phyloP scores from a whole-genome alignment of 345 rosid species.

The Brassica incana region DNA sequence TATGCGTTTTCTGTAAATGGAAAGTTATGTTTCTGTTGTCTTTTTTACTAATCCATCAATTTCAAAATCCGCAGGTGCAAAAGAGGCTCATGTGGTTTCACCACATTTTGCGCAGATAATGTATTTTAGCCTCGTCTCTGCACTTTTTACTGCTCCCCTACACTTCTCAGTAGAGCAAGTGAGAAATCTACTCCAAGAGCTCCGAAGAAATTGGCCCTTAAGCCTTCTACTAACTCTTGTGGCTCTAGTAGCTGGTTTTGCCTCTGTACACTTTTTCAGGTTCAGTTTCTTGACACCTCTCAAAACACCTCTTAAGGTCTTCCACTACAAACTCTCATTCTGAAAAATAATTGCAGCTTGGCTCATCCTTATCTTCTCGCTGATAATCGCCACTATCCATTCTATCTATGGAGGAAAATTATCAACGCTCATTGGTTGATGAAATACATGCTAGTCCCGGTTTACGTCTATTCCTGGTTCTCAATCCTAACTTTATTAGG shows the following conservation, averaged over 20 bases:
- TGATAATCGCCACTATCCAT: slow-evolving; percentile 91
- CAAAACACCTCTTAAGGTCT: background rate
- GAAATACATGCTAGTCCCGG: slow-evolving; percentile 73
- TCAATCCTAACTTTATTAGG: slow-evolving; percentile 67
- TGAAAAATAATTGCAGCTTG: slow-evolving; percentile 51
- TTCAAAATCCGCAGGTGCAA: slow-evolving; percentile 72
- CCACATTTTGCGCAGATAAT: slow-evolving; percentile 89
- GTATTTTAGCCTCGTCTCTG: slow-evolving; percentile 77
- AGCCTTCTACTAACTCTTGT: slow-evolving; percentile 44
- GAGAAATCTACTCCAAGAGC: slow-evolving; percentile 43
- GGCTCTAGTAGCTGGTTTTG: slow-evolving; percentile 53
- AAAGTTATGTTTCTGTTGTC: background rate
- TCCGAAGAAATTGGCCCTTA: slow-evolving; percentile 52
- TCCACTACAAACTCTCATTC: slow-evolving; percentile 20
- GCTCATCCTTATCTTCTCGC: slow-evolving; percentile 98
- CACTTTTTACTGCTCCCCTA: slow-evolving; percentile 63
- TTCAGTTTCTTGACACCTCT: slow-evolving; percentile 29
- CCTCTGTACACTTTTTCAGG: slow-evolving; percentile 86
- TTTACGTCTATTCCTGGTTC: slow-evolving; percentile 83
- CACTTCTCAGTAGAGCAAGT: slow-evolving; percentile 57
- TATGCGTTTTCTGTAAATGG: background rate
- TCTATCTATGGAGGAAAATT: slow-evolving; percentile 86
- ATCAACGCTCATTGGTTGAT: slow-evolving; percentile 65
- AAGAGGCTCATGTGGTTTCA: slow-evolving; percentile 87
- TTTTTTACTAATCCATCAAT: slow-evolving; percentile 35